A percentile compares a stretch with the other conserved stretches of the same genome.
Conservation (phyloP, 106 monocot genomes). For the Apostasia shenzhenica region DNA sequence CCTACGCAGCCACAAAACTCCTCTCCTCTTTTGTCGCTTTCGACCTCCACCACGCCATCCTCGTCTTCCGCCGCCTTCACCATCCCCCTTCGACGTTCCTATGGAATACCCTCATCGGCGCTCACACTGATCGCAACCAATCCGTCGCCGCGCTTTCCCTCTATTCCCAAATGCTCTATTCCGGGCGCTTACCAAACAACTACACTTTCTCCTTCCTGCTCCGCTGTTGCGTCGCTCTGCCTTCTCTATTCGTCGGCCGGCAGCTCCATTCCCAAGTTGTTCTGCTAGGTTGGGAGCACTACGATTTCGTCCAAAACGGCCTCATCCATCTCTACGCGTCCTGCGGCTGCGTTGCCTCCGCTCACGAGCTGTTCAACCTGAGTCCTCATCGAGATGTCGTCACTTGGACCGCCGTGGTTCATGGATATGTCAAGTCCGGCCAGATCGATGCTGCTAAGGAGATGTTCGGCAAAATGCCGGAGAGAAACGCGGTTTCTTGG, state of each 20-base stretch:
- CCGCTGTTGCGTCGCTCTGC: conserved; percentile 22
- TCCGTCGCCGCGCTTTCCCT: conserved; percentile 20
- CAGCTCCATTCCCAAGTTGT: conserved; percentile 21
- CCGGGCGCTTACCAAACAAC: conserved; percentile 29
- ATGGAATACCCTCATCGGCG: conserved; percentile 33
- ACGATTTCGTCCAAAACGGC: conserved; percentile 44
- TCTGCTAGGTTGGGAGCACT: conserved; percentile 29
- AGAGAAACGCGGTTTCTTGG: conserved; percentile 45
- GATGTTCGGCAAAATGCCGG: conserved; percentile 44
- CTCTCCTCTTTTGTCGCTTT: conserved; percentile 2
- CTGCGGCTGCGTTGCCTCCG: conserved; percentile 13
- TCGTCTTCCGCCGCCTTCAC: conserved; percentile 15
- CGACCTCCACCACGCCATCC: conserved; percentile 12
- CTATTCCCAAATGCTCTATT: conserved; percentile 16
- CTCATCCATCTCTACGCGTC: conserved; percentile 37
- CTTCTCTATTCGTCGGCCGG: conserved; percentile 12
- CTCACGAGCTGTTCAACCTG: conserved; percentile 33
- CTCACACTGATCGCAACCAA: conserved; percentile 17
- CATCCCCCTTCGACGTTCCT: conserved; percentile 23
- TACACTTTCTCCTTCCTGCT: conserved; percentile 62
- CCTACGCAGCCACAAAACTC: conserved; percentile 34
- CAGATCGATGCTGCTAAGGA: conserved; percentile 17
- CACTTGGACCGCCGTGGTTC: conserved; percentile 51
- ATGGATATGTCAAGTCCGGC: conserved; percentile 31
- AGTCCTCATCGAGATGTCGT: conserved; percentile 26